Base-by-base conservation (phyloP, 2,329 filamentous ascomycete genomes). In the Alternaria conjuncta region DNA sequence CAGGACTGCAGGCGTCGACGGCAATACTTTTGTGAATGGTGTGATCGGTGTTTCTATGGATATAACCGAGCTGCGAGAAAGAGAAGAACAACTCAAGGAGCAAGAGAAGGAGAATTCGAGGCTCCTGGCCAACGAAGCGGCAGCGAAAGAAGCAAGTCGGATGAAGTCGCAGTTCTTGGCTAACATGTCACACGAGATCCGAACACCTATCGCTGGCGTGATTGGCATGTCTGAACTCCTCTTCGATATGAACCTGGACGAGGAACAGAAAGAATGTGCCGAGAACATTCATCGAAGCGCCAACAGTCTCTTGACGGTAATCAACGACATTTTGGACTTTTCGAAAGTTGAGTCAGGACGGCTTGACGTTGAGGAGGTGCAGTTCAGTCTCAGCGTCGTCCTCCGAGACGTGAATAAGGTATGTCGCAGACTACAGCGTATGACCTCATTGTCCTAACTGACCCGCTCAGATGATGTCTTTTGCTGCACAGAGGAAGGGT, bases 301-400 rank as follows among this genome's bases (percentile, higher is more conserved):
- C 0, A 94, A 95, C 67, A 93, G 92, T 2, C 82, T 97, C 3
- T 83, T 97, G 20, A 95, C 92, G 0, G 91, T 97, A 44, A 96
- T 97, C 79, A 96, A 97, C 73, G 93, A 97, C 72, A 96, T 96
- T 59, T 83, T 97, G 2, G 93, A 96, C 79, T 94, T 96, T 76
- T 96, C 92, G 5, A 96, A 96, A 78, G 90, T 93, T 2, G 92
- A 94, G 75, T 92, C 90, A 9, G 92, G 92, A 4, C 85, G 90
- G 8, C 80, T 94, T 20, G 91, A 94, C 66, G 90, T 94, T 44
- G 92, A 94, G 78, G 90, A 94, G 71, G 91, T 94, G 0, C 91
- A 93, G 65, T 95, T 94, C 71, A 92, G 90, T 26, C 82, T 94
- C 2, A 89, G 89, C 0, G 84, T 92, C 1, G 88, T 93, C 12